Base-by-base conservation (phyloP, 2,329 filamentous ascomycete species). In the Botryosphaeria agaves region DNA sequence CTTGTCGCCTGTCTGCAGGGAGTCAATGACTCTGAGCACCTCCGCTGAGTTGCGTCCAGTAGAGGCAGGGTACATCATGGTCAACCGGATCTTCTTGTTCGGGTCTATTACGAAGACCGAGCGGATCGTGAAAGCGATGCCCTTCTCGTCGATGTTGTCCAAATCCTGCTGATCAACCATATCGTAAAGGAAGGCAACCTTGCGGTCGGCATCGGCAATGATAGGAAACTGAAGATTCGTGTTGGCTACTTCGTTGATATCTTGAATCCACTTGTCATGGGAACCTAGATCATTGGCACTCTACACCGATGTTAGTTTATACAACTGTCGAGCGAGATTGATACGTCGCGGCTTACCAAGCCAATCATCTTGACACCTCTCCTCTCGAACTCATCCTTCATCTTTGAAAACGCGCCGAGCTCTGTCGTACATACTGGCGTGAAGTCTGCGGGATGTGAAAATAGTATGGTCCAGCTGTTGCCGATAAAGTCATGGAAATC, bases 361-460 rank as follows among this genome's bases (percentile, higher is more conserved):
- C 85, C 85, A 46, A 93, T 87, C 60, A 93, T 74, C 71, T 93
- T 91, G 47, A 87, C 81, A 40, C 73, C 74, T 39, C 84, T 75
- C 65, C 80, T 82, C 48, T 73, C 69, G 59, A 94, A 93, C 57
- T 93, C 83, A 46, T 74, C 71, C 62, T 83, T 75, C 39, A 93
- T 68, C 61, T 85, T 89, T 44, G 84, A 80, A 47, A 94, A 91
- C 36, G 84, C 84, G 38, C 84, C 85, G 38, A 94, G 76, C 64
- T 94, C 85, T 32, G 84, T 94, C 40, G 85, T 94, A 69, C 85
- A 94, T 36, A 93, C 85, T 32, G 85, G 85, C 2, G 85, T 93
- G 66, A 81, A 93, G 59, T 93, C 85, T 35, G 59, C 77, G 3
- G 81, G 81, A 61, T 87, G 81, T 18, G 76, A 83, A 66, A 89